Conservation (phyloP, 169 alveolate genomes). For the Besnoitia besnoiti region DNA sequence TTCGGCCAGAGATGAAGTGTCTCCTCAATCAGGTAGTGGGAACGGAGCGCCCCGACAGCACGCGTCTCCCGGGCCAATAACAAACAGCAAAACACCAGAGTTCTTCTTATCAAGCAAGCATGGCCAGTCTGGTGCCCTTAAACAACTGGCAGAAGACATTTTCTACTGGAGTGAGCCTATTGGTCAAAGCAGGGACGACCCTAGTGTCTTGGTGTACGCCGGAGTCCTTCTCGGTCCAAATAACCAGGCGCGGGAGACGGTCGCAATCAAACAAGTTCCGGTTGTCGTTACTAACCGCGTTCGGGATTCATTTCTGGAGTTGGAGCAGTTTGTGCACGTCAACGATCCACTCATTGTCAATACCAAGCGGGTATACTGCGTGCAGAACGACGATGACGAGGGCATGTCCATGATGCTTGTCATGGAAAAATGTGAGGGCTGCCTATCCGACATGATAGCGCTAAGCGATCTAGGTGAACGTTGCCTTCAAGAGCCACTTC, state of each 20-base stretch:
- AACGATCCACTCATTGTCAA: conserved; percentile 40
- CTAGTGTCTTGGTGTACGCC: conserved; percentile 39
- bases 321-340: conserved; percentile 5
- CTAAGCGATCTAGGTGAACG: conserved; percentile 28
- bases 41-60: background rate
- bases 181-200: conserved; percentile 54
- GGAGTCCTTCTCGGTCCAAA: conserved; percentile 41
- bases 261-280: conserved; percentile 51
- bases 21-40: no score
- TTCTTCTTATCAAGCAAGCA: background rate
- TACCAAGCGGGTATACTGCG: conserved; percentile 27
- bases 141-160: conserved; percentile 20
- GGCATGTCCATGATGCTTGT: conserved; percentile 46
- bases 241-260: conserved; percentile 31
- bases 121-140: background rate
- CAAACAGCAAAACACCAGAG: background rate
- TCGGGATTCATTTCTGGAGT: conserved; percentile 20
- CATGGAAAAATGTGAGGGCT: conserved; percentile 38
- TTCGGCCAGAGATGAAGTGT: background rate
- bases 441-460: conserved; percentile 8
- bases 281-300: conserved; percentile 33
- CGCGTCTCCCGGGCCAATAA: background rate
- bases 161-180: conserved; percentile 51
- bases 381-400: conserved; percentile 39
- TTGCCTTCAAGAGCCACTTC: conserved; percentile 41